Conservation (phyloP, 169 alveolate species). For the Cyclospora cayetanensis region DNA sequence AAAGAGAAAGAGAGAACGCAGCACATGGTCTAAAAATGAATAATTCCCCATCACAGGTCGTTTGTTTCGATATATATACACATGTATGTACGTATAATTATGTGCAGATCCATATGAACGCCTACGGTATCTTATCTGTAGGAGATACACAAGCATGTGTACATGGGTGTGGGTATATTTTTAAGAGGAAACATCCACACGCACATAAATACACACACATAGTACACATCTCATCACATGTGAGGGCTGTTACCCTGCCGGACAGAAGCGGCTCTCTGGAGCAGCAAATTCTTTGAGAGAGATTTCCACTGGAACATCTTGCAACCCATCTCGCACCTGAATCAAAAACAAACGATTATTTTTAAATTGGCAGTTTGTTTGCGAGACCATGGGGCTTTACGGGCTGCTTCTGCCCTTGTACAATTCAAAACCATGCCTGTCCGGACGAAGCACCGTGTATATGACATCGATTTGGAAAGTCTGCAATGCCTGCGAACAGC, state of each 20-base stretch:
- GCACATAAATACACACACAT: neutral
- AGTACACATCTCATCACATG: neutral
- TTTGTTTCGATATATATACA: no score
- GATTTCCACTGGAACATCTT: constrained; percentile 74
- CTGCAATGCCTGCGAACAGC: no score
- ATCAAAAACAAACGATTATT: neutral
- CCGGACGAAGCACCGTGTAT: no score
- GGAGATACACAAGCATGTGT: neutral
- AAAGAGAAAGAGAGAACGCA: no score
- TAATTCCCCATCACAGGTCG: no score
- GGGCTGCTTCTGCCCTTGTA: no score
- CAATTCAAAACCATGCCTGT: no score
- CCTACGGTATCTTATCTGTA: neutral
- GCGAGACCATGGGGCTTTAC: no score
- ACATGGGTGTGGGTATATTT: neutral
- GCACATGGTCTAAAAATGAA: no score
- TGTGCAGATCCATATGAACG: neutral
- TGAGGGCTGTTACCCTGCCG: constrained; percentile 63
- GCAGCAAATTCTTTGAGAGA: constrained; percentile 82
- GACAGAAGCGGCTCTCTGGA: constrained; percentile 89
- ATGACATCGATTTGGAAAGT: no score
- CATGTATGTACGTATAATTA: no score
- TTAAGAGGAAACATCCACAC: neutral
- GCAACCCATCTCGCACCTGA: constrained; percentile 75
- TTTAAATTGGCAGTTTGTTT: no score